These are phyloP conservation scores for Mediolabrus comicus DNA, from an alignment of 108 stramenopile species.

Conservation along the genomic window DNA sequence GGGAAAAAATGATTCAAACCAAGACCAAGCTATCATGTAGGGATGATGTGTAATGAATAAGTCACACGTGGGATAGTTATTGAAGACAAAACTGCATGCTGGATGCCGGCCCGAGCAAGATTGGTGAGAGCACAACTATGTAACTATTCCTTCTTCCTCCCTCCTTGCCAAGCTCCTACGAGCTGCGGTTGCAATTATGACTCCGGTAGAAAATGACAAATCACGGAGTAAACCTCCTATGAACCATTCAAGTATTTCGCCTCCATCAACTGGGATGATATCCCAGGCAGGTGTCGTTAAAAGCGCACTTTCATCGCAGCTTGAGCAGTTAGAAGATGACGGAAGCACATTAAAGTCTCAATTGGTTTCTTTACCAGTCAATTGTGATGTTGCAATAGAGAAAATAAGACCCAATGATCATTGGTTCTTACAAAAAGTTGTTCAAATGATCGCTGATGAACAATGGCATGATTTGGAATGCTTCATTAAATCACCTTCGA, in stretches of 20 bases:
- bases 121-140: no score
- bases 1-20: background rate
- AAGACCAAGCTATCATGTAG: background rate
- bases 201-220: background rate
- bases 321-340: background rate
- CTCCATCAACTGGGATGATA: background rate
- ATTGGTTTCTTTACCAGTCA: background rate
- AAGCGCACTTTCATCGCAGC: background rate
- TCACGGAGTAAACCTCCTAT: background rate
- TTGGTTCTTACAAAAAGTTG: background rate
- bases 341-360: background rate
- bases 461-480: slow-evolving; percentile 4
- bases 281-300: background rate
- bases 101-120: no score
- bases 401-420: background rate
- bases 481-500: background rate
- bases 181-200: background rate
- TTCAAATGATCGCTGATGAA: slow-evolving; percentile 10
- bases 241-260: background rate
- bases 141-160: no score
- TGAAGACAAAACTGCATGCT: no score
- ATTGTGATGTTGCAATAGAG: background rate
- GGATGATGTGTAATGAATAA: background rate
- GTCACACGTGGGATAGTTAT: background rate
- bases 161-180: no score